Evolutionary conservation across 1,139 yeast genomes (phyloP), one percentile per base, ranked within the genome.

Genomic region (Saccharomyces hybrid): DNA sequence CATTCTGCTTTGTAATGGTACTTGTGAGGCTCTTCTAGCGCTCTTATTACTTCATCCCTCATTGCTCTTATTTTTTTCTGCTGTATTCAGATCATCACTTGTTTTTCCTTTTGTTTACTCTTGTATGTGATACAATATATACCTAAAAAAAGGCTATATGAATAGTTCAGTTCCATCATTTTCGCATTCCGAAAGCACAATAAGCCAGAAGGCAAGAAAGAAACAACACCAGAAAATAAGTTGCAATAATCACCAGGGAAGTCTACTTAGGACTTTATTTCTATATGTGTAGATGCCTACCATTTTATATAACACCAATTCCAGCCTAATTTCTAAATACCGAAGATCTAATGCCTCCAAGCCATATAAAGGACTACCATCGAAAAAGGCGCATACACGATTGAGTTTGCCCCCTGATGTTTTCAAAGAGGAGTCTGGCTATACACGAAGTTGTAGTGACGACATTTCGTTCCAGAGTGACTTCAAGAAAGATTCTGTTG

Each of bases 271-370:
- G 32, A 13, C 47, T 11, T 28, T 28, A 30, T 16, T 38, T 25
- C 46, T 51, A 25, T 14, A 25, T 30, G 23, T 47, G 23, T 14
- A 44, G 47, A 65, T 66, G 69, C 59, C 68, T 2, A 57, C 59
- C 5, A 65, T 67, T 30, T 56, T 63, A 14, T 67, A 67, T 54
- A 66, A 65, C 49, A 61, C 67, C 31, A 67, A 62, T 48, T 66
- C 70, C 7, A 61, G 59, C 20, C 54, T 65, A 9, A 60, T 67
- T 14, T 65, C 66, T 11, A 62, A 59, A 48, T 65, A 59, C 28
- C 70, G 65, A 53, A 58, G 62, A 50, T 53, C 59, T 38, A 56
- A 51, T 20, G 41, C 51, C 14, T 26, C 34, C 54, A 63, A 55
- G 52, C 51, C 27, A 49, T 59, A 53, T 44, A 50, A 13, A 30